These are phyloP conservation scores for Chalciporus chontae DNA, from an alignment of 768 basidiomycete genomes.

Conservation along the genomic window DNA sequence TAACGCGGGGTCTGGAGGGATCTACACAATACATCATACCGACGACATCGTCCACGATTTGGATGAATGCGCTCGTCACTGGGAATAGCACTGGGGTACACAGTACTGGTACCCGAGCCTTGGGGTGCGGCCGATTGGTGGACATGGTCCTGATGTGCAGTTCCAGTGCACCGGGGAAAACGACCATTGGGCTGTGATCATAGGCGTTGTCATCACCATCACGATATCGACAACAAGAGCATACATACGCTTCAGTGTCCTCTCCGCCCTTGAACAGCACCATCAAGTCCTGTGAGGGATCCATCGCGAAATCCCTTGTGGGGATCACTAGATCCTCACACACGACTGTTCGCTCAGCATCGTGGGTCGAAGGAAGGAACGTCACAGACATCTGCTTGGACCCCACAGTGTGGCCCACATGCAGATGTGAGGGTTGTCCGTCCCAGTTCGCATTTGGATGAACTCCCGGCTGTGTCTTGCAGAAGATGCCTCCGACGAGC, in stretches of 20 bases:
- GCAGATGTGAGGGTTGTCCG: not conserved
- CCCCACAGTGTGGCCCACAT: not conserved
- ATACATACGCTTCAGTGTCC: constrained; percentile 12
- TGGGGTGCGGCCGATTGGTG: constrained; percentile 39
- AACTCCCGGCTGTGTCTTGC: constrained; percentile 34
- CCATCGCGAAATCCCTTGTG: constrained; percentile 59
- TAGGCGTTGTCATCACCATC: not conserved
- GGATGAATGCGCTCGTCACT: constrained; percentile 37
- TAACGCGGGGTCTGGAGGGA: constrained; percentile 21
- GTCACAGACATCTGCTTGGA: constrained; percentile 25
- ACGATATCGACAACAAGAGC: not conserved
- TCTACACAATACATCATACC: constrained; percentile 42
- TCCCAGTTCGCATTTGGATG: not conserved
- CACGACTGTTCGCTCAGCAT: constrained; percentile 13
- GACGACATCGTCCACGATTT: constrained; percentile 53
- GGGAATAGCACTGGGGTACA: constrained; percentile 20
- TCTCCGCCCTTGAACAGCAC: constrained; percentile 36
- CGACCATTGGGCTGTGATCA: constrained; percentile 10
- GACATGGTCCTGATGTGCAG: constrained; percentile 46
- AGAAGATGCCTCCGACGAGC: constrained; percentile 57
- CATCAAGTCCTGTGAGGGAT: constrained; percentile 60
- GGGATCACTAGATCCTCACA: constrained; percentile 37
- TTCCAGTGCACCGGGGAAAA: constrained; percentile 19
- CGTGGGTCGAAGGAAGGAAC: constrained; percentile 19
- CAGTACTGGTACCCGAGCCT: constrained; percentile 33